Percentiles rank a stretch among this genome's conserved stretches.
These are phyloP conservation scores for Helichrysum umbraculigerum DNA, from an alignment of 129 eudicot genomes.

Conservation along the genomic window DNA sequence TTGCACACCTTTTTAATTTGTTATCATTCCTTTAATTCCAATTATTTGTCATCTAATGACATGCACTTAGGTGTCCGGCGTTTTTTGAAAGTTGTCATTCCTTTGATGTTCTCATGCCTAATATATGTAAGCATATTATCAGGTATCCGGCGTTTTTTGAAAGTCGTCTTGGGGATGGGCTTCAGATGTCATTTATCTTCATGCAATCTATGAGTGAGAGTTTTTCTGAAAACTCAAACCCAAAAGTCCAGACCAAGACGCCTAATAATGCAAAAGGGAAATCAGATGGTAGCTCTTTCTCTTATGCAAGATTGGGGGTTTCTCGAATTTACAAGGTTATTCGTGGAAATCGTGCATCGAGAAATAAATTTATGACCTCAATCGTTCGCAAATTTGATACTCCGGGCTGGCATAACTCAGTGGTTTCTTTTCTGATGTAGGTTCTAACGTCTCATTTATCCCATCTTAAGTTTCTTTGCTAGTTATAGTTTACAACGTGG, in stretches of 20 bases:
- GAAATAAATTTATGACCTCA: slow-evolving; percentile 94
- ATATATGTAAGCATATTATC: slow-evolving; percentile 38
- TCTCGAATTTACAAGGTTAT: slow-evolving; percentile 94
- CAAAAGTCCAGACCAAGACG: slow-evolving; percentile 48
- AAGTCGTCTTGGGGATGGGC: slow-evolving; percentile 98
- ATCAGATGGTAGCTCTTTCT: slow-evolving; percentile 53
- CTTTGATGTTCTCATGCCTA: slow-evolving; percentile 20
- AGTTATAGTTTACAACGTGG: slow-evolving; percentile 12
- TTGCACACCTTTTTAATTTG: slow-evolving; percentile 9
- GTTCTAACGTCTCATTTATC: slow-evolving; percentile 22
- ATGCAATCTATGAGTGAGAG: slow-evolving; percentile 66
- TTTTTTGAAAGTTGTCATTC: too few relatives aligned
- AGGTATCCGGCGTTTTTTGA: slow-evolving; percentile 96
- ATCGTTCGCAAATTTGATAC: slow-evolving; percentile 85
- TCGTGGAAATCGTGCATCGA: slow-evolving; percentile 86
- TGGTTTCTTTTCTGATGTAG: slow-evolving; percentile 71
- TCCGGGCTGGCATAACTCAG: slow-evolving; percentile 61
- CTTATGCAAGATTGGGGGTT: slow-evolving; percentile 78
- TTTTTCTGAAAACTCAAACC: slow-evolving; percentile 39
- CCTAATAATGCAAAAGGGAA: slow-evolving; percentile 54
- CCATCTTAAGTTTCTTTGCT: not conserved
- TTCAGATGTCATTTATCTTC: slow-evolving; percentile 85
- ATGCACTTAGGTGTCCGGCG: not conserved
- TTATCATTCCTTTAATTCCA: not conserved
- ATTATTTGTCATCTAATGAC: not conserved